Evolutionary conservation across 1,284 basidiomycete genomes (phyloP).

Genomic region (Inonotus obliquus): DNA sequence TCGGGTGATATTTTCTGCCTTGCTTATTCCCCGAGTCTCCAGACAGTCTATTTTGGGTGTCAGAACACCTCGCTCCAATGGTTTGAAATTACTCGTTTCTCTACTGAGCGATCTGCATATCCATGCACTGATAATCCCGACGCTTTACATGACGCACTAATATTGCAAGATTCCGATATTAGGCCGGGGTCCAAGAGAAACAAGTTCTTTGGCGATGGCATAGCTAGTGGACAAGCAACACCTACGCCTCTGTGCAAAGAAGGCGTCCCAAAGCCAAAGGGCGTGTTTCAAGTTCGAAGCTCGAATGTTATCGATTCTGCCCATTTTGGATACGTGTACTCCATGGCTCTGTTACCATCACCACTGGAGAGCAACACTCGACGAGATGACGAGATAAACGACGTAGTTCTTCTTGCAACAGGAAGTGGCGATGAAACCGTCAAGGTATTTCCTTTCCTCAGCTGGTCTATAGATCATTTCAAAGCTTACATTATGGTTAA

Average conservation of each 20-base stretch:
- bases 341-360: conserved; percentile 60
- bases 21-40: conserved; percentile 67
- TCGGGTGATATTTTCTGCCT: conserved; percentile 92
- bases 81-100: conserved; percentile 54
- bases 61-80: conserved; percentile 90
- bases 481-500: conserved; percentile 10
- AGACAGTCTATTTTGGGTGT: conserved; percentile 83
- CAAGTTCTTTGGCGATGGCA: conserved; percentile 63
- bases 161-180: conserved; percentile 2
- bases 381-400: conserved; percentile 31
- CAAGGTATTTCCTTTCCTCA: conserved; percentile 45
- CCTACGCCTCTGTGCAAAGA: conserved; percentile 11
- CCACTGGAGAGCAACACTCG: conserved; percentile 35
- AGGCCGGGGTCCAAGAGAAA: conserved; percentile 47
- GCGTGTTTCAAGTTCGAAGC: conserved; percentile 51
- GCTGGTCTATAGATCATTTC: conserved; percentile 6
- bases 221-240: conserved; percentile 22
- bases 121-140: not conserved
- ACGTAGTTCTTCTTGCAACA: conserved; percentile 58
- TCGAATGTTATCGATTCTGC: conserved; percentile 79
- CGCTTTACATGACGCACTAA: not conserved
- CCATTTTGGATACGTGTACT: conserved; percentile 94
- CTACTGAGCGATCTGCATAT: conserved; percentile 1
- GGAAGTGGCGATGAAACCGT: conserved; percentile 88
- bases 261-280: conserved; percentile 30